Base-by-base conservation (phyloP, 257 asterid genomes). In the Solanum bukasovii region DNA sequence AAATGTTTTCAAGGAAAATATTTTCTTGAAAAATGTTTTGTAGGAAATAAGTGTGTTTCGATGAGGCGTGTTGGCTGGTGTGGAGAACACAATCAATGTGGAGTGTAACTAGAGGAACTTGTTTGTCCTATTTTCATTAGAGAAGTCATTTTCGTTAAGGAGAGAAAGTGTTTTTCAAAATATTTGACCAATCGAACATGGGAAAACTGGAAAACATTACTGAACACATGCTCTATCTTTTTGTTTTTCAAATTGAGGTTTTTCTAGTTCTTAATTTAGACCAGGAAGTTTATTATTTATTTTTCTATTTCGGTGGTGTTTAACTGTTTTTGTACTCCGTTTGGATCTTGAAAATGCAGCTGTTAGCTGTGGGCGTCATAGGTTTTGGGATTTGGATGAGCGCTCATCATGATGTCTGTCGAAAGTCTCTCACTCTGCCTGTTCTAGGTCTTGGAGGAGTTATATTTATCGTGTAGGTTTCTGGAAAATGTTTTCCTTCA, bases 301-400 rank as follows among this genome's bases (percentile, higher is more conserved):
- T 13, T n/a, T 44, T 14, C 8, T 25, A 8, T 42, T 44, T 81
- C 16, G 31, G 21, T 81, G 85, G 70, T 29, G 27, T 46, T 46
- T 81, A 81, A 81, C 29, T 29, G 70, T 81, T 81, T 33, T 9
- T 29, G 63, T 81, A 29, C 27, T 38, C 68, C 38, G 34, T 88
- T 38, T 82, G 20, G 44, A 87, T 52, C 81, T 88, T 84, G 78
- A 27, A 42, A 73, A 79, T 72, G 89, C 89, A 96, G 98, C 90
- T 96, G 42, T 85, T 95, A 92, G 98, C 96, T 67, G 87, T 93
- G 82, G 98, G 89, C 59, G 97, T 95, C 33, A 42, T 95, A 35
- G 97, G 96, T 72, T 96, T 95, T 88, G 99, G 98, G 71, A 91
- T 95, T 90, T 96, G 98, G 99, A 94, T 95, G 98, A 90, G 94